Conservation (phyloP, 139 green algal species). For the Coelastrella sp. region DNA sequence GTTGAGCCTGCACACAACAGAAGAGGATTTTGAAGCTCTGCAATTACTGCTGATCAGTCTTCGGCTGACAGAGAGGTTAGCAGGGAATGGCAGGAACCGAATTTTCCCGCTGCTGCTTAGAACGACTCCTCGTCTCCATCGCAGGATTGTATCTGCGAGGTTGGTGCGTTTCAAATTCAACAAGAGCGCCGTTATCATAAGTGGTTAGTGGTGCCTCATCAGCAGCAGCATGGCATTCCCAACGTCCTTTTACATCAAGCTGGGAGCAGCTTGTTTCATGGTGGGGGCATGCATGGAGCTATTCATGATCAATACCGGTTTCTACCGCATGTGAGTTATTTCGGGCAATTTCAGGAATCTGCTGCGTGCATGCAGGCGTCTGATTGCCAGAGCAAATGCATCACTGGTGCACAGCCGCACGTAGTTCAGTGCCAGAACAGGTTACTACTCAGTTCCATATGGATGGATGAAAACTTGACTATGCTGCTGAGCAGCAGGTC, state of each 20-base stretch:
- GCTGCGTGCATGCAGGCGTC: neutral
- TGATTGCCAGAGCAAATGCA: too few species aligned
- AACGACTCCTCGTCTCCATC: neutral
- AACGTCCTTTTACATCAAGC: conserved; percentile 59
- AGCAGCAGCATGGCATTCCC: neutral
- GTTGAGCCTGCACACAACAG: too few species aligned
- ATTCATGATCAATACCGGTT: conserved; percentile 95
- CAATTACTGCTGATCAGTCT: too few species aligned
- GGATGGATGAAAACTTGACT: too few species aligned
- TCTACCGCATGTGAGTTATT: conserved; percentile 77
- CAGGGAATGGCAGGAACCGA: neutral
- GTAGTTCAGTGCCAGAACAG: too few species aligned
- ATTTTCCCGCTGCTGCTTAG: neutral
- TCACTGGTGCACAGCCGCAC: too few species aligned
- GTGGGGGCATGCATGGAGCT: conserved; percentile 85
- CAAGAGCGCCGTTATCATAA: too few species aligned
- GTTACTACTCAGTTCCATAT: too few species aligned
- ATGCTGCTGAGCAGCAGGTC: too few species aligned
- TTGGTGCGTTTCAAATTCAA: too few species aligned
- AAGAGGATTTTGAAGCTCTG: too few species aligned
- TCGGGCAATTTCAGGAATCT: neutral
- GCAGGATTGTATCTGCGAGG: neutral
- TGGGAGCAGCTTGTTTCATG: conserved; percentile 56
- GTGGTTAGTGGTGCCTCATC: neutral
- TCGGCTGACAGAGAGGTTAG: too few species aligned